Conservation (phyloP, 768 basidiomycete genomes). For the Hericium coralloides region DNA sequence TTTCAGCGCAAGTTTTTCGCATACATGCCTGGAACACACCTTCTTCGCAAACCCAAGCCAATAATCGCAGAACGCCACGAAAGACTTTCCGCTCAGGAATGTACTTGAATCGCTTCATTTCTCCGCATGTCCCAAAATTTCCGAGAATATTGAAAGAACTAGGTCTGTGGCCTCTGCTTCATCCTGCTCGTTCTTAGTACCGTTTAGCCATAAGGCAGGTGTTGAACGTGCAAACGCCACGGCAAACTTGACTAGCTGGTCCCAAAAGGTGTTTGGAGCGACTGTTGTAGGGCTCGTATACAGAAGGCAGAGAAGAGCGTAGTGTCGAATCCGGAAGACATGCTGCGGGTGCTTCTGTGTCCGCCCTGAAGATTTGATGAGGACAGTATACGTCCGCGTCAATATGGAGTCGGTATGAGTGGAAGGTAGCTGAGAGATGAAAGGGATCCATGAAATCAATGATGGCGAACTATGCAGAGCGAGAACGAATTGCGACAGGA, state of each 20-base stretch:
- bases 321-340: conserved; percentile 30
- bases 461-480: conserved; percentile 26
- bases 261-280: conserved; percentile 57
- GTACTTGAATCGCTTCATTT: conserved; percentile 22
- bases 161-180: conserved; percentile 6
- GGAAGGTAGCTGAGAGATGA: conserved; percentile 31
- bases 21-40: conserved; percentile 27
- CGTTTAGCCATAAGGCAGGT: neutral
- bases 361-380: conserved; percentile 27
- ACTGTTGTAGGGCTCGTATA: conserved; percentile 37
- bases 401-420: conserved; percentile 52
- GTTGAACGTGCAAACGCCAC: conserved; percentile 27
- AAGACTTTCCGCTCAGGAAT: conserved; percentile 44
- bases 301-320: conserved; percentile 39
- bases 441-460: conserved; percentile 46
- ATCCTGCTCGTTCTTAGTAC: neutral
- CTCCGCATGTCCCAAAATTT: conserved; percentile 34
- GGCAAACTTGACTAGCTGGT: conserved; percentile 48
- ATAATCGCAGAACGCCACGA: conserved; percentile 58
- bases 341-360: conserved; percentile 14
- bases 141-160: conserved; percentile 36
- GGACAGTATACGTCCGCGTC: conserved; percentile 47
- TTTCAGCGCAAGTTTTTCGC: neutral
- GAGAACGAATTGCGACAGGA: conserved; percentile 20
- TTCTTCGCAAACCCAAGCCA: conserved; percentile 62